Conservation (phyloP, 129 eudicot genomes). For the Flaveria ramosissima region DNA sequence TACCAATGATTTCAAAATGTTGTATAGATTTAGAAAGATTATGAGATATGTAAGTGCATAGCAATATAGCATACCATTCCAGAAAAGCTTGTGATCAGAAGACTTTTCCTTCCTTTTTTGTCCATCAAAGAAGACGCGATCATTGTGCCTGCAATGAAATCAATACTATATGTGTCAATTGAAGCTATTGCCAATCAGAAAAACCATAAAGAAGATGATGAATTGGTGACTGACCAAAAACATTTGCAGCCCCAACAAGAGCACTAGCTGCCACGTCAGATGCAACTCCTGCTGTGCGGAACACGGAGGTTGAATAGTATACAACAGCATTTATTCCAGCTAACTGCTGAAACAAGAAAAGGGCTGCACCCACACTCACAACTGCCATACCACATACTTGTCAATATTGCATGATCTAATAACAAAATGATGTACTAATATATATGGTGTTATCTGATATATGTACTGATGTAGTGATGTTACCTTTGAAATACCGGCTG, state of each 20-base stretch:
- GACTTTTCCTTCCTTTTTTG: constrained; percentile 91
- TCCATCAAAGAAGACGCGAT: constrained; percentile 91
- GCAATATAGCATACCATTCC: constrained; percentile 67
- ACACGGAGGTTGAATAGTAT: constrained; percentile 85
- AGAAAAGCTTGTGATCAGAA: constrained; percentile 69
- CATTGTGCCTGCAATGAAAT: constrained; percentile 58
- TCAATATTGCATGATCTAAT: constrained; percentile 21
- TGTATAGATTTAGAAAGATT: neutral
- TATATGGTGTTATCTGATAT: neutral
- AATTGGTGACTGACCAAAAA: constrained; percentile 64
- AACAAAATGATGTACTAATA: neutral
- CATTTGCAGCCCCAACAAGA: constrained; percentile 90
- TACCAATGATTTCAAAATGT: neutral
- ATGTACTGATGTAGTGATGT: neutral
- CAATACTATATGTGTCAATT: neutral
- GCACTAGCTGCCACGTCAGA: constrained; percentile 98
- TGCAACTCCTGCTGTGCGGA: constrained; percentile 87
- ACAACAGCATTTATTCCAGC: constrained; percentile 98
- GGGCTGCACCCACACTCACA: constrained; percentile 91
- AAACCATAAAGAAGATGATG: constrained; percentile 7
- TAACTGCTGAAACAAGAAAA: constrained; percentile 92
- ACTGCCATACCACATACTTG: constrained; percentile 54
- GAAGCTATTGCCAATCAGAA: neutral
- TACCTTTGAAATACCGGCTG: constrained; percentile 80
- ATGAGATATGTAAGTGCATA: constrained; percentile 6